Base-by-base conservation (phyloP, 2,329 filamentous ascomycete species). In the Fusarium albidum region DNA sequence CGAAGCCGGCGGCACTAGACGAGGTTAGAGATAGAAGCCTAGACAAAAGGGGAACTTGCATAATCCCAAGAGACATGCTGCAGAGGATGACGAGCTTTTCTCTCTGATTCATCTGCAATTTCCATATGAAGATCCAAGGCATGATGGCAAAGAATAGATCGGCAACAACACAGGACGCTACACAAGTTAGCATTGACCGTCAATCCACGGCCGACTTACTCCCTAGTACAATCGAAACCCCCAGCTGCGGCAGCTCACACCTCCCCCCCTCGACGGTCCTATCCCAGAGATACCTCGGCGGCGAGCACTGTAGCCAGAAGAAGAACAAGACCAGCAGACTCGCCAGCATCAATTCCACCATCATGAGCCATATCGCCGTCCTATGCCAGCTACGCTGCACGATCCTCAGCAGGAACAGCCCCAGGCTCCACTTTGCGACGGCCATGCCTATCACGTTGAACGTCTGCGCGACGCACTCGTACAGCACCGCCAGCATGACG, bases 41-140 rank as follows among this genome's bases (percentile, higher is more conserved):
- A 3, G 8, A 5, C 10, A 8, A 26, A 8, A 10, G 5, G n/a
- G 5, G 7, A 65, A 65, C 59, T 51, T 32, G 72, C 75, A 77
- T 69, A 3, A 77, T 51, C 2, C 75, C 75, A 10, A 77, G 55
- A 41, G 75, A 78, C 62, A 78, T 71, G 34, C 75, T 72, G 11
- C 68, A 63, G 2, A 73, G 70, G 5, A 79, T 69, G 13, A 72
- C 70, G 6, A 78, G 66, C 61, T 78, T 78, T 29, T 79, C 76
- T 10, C 71, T 69, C 11, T 69, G 68, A 31, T 74, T 73, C 75
- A 78, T 78, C 31, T 74, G 72, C 9, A 78, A 52, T 2, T 69
- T 69, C 75, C 74, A 77, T 14, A 78, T 69, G 13, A 78, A 68
- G 5, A 75, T 63, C 75, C 76, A 79, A 0, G 76, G 76, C 11